Evolutionary conservation across 2,329 filamentous ascomycete species (phyloP).

Genomic region (Cercospora sesami): DNA sequence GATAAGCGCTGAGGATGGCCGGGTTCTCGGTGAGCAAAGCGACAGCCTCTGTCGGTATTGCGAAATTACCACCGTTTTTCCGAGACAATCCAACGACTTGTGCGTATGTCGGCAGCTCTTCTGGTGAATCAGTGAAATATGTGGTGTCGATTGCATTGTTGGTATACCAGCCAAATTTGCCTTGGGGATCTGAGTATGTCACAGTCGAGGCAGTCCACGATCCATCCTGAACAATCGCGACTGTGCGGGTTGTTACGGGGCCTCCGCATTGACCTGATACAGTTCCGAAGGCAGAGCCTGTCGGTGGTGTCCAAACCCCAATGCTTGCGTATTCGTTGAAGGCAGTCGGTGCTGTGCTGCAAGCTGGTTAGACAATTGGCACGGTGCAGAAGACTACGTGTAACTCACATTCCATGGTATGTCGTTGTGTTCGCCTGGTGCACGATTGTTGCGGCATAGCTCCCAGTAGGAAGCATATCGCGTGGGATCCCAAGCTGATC

Average conservation of each 20-base stretch:
- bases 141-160: neutral
- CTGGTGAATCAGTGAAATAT: neutral
- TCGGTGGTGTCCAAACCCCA: neutral
- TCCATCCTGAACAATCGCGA: neutral
- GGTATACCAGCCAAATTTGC: neutral
- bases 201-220: neutral
- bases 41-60: neutral
- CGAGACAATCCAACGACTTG: neutral
- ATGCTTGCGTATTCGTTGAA: neutral
- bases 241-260: neutral
- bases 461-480: neutral
- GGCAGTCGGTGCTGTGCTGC: neutral
- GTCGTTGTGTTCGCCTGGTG: neutral
- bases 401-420: neutral
- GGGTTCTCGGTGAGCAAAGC: neutral
- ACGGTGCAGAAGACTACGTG: neutral
- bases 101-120: neutral
- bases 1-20: neutral
- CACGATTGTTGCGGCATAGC: neutral
- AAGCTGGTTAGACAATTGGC: neutral
- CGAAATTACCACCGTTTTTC: neutral
- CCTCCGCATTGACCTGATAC: neutral
- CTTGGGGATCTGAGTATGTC: neutral
- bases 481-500: neutral
- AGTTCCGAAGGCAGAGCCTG: neutral